Evolutionary conservation across 331 rosid genomes (phyloP).

Genomic region (Rosa hybrid): DNA sequence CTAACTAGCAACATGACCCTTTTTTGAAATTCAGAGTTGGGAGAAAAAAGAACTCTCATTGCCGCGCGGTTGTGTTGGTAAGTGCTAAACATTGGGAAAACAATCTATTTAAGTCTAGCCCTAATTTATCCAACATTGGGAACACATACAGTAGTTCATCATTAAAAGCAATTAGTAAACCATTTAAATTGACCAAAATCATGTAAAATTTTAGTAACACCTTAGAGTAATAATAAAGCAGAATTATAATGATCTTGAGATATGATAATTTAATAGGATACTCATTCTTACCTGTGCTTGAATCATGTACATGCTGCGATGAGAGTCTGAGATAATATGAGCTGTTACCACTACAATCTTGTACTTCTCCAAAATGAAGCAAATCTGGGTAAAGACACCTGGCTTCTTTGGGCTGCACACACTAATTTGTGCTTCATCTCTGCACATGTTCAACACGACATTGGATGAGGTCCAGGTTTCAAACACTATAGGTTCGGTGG

Average conservation of each 20-base stretch:
- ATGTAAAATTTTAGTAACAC: not conserved
- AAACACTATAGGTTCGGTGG: constrained; percentile 19
- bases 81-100: not conserved
- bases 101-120: not conserved
- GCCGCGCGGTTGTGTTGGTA: too few relatives aligned
- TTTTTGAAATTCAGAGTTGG: too few relatives aligned
- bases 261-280: not conserved
- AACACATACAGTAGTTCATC: not conserved
- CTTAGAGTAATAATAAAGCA: not conserved
- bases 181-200: not conserved
- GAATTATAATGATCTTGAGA: not conserved
- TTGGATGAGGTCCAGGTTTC: constrained; percentile 59
- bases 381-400: constrained; percentile 40
- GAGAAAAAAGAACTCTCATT: too few relatives aligned
- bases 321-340: constrained; percentile 30
- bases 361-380: constrained; percentile 57
- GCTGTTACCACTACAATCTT: constrained; percentile 45
- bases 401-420: constrained; percentile 45
- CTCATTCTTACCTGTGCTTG: constrained; percentile 52
- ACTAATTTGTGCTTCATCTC: constrained; percentile 54
- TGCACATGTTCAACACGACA: constrained; percentile 50
- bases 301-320: constrained; percentile 48
- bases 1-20: too few relatives aligned
- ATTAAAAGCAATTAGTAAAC: not conserved
- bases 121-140: not conserved